Evolutionary conservation across 768 basidiomycete genomes (phyloP), one percentile per base, ranked within the genome.

Genomic region (Mycena alexandri): DNA sequence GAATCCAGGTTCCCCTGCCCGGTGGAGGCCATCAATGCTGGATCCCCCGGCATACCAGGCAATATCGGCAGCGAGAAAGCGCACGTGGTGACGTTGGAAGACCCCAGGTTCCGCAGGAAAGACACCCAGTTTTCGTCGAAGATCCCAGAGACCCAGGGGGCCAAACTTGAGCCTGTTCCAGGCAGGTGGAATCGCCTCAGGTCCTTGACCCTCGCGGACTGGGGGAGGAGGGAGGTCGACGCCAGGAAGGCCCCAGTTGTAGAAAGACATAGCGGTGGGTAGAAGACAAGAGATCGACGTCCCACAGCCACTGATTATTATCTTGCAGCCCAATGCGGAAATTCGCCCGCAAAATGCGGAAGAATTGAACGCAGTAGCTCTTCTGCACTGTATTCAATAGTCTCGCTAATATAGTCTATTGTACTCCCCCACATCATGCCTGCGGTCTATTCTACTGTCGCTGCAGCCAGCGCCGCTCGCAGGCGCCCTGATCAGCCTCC

Each of bases 91-190:
- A 2, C 2, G 2, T 5, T 51, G 2, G 13, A 43, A 68, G n/a
- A 63, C 14, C 2, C 24, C 56, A n/a, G 61, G 55, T 33, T 51
- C n/a, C 11, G 3, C 6, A 0, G n/a, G 7, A 7, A 46, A n/a
- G 12, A 41, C 42, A 19, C 67, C 67, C 2, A 68, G 53, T 8
- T 44, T 46, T 8, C 57, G 67, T 1, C 55, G 62, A 44, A 68
- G 56, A 22, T 63, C 56, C 17, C 19, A 63, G 0, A 63, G 22
- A 1, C 67, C 57, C 24, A 64, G 36, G 1, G 55, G 61, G 16
- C 44, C 41, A 33, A 68, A 64, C 12, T 36, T 21, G 14, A 68
- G 67, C 1, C 9, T 1, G 2, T 51, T 7, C 24, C 10, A 64
- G 5, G 48, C n/a, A 7, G n/a, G 29, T 11, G 50, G 63, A 0